Base-by-base conservation (phyloP, 306 rosid species). In the Vigna mungo region DNA sequence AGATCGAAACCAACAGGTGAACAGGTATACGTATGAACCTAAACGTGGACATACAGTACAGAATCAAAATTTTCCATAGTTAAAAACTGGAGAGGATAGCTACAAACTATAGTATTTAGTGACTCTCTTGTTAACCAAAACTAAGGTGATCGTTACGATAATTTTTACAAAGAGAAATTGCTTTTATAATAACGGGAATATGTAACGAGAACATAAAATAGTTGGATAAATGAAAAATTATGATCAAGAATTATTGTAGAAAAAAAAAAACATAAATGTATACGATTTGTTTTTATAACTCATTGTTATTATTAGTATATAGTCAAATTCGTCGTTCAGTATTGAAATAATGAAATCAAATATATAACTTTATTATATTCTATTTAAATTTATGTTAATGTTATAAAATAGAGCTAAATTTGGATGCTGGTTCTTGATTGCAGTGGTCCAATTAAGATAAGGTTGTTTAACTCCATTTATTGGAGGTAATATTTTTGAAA, bases 21-120 rank as follows among this genome's bases (percentile, higher is more conserved):
- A 61, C 34, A 48, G 48, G 52, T 27, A 27, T 55, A 44, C 68
- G 51, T 56, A 58, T 44, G 51, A 76, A 70, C 77, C 82, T 60
- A 43, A 58, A 69, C 32, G 32, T 27, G 83, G 34, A 30, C 73
- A 77, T 63, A 59, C 71, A 44, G 54, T 49, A 9, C 49, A 56
- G 9, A 77, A 51, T 23, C 5, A 41, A 2, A 23, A 23, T 58
- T 43, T 27, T 59, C 78, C 2, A 16, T 10, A 16, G 8, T 21
- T 6, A 4, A 21, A 9, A 55, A 16, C 48, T 11, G 10, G 14
- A 36, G 69, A 61, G 21, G 21, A 61, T 3, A 30, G 7, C 34
- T 55, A 21, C 11, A 9, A 20, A 54, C 61, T 54, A 54, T 56
- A 39, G 46, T 2, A 13, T 58, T 58, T 30, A 30, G 15, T 36